Evolutionary conservation across 139 green algal species (phyloP).

Genomic region (Haematococcus lacustris): DNA sequence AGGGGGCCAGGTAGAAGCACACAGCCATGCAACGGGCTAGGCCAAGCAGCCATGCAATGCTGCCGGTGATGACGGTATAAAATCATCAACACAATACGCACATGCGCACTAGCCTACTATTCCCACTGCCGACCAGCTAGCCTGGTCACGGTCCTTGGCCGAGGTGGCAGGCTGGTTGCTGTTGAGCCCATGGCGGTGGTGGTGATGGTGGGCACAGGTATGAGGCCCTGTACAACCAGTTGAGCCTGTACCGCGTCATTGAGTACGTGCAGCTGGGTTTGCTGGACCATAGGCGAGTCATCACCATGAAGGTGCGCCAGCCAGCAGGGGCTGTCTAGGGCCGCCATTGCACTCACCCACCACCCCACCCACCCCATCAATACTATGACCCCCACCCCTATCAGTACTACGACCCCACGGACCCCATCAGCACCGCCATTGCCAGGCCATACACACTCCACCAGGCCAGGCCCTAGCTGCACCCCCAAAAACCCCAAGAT

Average conservation of each 20-base stretch:
- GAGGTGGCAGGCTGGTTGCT: background rate
- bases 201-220: constrained; percentile 24
- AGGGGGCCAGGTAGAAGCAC: background rate
- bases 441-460: background rate
- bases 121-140: background rate
- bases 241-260: constrained; percentile 62
- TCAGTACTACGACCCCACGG: background rate
- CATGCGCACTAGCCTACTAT: background rate
- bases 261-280: constrained; percentile 54
- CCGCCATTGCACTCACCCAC: background rate
- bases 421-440: background rate
- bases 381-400: background rate
- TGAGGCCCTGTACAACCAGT: constrained; percentile 40
- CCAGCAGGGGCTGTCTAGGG: background rate
- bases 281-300: constrained; percentile 54
- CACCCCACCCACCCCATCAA: background rate
- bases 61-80: background rate
- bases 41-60: background rate
- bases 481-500: background rate
- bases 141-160: background rate
- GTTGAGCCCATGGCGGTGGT: background rate
- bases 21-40: background rate
- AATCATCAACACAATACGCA: background rate
- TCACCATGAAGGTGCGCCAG: constrained; percentile 82
- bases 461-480: background rate